Conservation (phyloP, 805 yeast genomes). For the Candida broadrunensis region DNA sequence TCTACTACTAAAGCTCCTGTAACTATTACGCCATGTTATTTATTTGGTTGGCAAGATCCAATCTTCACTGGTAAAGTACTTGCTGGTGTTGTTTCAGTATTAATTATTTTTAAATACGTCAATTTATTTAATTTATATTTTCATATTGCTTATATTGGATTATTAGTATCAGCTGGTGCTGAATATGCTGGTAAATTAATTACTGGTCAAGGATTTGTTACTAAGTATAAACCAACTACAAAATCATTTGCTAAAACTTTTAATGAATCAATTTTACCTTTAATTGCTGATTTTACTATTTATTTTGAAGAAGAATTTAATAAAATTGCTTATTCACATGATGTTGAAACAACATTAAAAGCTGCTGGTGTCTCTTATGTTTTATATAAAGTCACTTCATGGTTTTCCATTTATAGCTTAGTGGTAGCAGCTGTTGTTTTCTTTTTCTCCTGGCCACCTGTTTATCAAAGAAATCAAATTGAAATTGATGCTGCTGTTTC, state of each 20-base stretch:
- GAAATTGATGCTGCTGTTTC: slow-evolving; percentile 69
- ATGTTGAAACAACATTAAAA: slow-evolving; percentile 69
- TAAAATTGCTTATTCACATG: slow-evolving; percentile 61
- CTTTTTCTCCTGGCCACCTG: slow-evolving; percentile 72
- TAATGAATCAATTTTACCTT: slow-evolving; percentile 39
- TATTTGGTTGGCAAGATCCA: slow-evolving; percentile 78
- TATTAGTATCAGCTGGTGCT: slow-evolving; percentile 59
- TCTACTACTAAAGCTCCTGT: neutral
- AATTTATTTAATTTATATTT: slow-evolving; percentile 61
- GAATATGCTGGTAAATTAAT: slow-evolving; percentile 74
- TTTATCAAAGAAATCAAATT: slow-evolving; percentile 71
- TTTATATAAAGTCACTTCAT: slow-evolving; percentile 68
- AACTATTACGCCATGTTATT: slow-evolving; percentile 15
- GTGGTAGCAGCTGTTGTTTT: slow-evolving; percentile 53
- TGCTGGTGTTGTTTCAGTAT: slow-evolving; percentile 54
- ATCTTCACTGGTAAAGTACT: slow-evolving; percentile 72
- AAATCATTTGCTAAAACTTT: slow-evolving; percentile 31
- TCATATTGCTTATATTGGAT: slow-evolving; percentile 56
- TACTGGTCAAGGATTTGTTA: slow-evolving; percentile 78
- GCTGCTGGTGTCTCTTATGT: slow-evolving; percentile 66
- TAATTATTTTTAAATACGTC: slow-evolving; percentile 59
- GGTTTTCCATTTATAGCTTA: slow-evolving; percentile 71
- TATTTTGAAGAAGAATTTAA: slow-evolving; percentile 52
- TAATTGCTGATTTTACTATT: slow-evolving; percentile 44
- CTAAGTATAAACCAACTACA: slow-evolving; percentile 67